Evolutionary conservation across 1,284 basidiomycete genomes (phyloP).

Genomic region (Microbotryomycetes sp.): DNA sequence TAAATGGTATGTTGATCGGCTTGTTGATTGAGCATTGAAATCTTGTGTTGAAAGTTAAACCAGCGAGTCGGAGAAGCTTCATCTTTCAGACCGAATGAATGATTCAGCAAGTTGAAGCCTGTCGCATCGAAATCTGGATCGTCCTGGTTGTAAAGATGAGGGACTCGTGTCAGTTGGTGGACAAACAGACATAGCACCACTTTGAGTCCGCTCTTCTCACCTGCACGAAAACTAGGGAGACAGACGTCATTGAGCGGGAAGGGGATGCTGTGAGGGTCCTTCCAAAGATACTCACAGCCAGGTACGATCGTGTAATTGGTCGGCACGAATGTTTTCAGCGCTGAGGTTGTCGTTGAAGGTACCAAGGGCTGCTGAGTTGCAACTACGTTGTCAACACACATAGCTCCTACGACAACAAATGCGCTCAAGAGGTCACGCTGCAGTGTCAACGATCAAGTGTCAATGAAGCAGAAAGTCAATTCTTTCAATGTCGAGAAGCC

Average conservation of each 20-base stretch:
- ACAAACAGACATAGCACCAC: background rate
- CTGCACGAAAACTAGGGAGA: too few relatives aligned
- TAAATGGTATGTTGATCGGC: constrained; percentile 47
- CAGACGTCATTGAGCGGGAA: too few relatives aligned
- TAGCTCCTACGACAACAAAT: too few relatives aligned
- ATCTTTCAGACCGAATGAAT: constrained; percentile 56
- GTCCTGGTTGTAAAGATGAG: background rate
- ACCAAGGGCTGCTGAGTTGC: too few relatives aligned
- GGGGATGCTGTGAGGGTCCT: too few relatives aligned
- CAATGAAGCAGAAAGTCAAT: too few relatives aligned
- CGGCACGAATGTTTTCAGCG: background rate
- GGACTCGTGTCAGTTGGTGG: background rate
- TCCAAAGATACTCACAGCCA: background rate
- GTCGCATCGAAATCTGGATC: constrained; percentile 24
- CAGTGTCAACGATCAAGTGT: too few relatives aligned
- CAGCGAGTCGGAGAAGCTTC: constrained; percentile 49
- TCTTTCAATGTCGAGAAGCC: too few relatives aligned
- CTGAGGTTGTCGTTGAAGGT: too few relatives aligned
- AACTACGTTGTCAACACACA: too few relatives aligned
- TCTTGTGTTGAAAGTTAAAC: constrained; percentile 47
- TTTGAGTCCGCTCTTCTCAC: too few relatives aligned
- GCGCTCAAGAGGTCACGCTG: too few relatives aligned
- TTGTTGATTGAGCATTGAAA: constrained; percentile 49
- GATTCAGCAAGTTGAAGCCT: constrained; percentile 35
- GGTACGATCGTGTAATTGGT: background rate